Percentiles rank a stretch among this genome's conserved stretches.
Conservation (phyloP, 202 grass and related monocot genomes). For the Dendrocalamus latiflorus region DNA sequence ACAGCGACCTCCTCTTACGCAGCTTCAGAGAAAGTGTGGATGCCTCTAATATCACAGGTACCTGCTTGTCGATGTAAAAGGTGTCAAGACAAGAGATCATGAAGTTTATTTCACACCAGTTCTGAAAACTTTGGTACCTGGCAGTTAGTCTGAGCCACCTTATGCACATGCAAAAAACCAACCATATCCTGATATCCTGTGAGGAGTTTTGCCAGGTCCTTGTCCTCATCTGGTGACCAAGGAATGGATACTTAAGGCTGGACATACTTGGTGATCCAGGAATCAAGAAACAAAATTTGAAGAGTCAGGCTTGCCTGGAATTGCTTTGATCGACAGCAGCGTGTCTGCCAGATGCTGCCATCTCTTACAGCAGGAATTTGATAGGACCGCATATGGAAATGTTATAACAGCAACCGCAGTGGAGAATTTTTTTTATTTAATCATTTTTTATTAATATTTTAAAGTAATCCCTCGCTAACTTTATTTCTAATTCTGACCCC, state of each 20-base stretch:
- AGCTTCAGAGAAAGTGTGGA: too few species aligned
- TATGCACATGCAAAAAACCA: too few species aligned
- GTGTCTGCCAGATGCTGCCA: too few species aligned
- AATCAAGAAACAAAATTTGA: neutral
- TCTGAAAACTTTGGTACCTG: constrained; percentile 52
- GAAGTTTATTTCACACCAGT: neutral
- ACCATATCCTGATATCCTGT: constrained; percentile 94
- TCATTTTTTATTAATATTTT: too few species aligned
- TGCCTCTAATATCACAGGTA: constrained; percentile 77
- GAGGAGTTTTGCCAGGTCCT: constrained; percentile 78
- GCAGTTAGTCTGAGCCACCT: constrained; percentile 66
- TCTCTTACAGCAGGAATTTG: too few species aligned
- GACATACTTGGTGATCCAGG: neutral
- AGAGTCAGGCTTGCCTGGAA: constrained; percentile 55
- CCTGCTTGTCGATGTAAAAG: constrained; percentile 40
- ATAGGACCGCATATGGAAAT: too few species aligned
- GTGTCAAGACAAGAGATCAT: neutral
- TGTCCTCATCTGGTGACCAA: constrained; percentile 83
- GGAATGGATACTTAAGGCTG: neutral
- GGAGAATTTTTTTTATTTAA: too few species aligned
- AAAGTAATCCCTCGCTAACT: too few species aligned
- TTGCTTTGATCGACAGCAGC: too few species aligned
- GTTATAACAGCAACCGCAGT: too few species aligned
- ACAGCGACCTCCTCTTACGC: constrained; percentile 62
- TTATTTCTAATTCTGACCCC: too few species aligned